A percentile compares a stretch with the other conserved stretches of the same genome.
Evolutionary conservation across 345 rosid species (phyloP).

Genomic region (Mangifera indica): DNA sequence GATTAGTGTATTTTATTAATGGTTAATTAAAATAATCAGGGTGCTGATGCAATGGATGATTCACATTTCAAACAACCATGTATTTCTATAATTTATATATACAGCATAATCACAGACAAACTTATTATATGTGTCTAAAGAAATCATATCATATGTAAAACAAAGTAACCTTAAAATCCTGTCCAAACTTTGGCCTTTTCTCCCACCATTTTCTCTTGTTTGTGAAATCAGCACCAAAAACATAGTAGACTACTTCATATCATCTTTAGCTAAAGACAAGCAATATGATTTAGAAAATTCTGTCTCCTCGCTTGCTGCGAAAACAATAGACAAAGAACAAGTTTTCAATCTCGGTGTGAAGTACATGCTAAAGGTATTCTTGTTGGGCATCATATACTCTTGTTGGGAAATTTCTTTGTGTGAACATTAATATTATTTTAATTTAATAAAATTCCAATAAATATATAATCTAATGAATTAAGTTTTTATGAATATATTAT

Average conservation of each 20-base stretch:
- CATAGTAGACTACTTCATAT: neutral
- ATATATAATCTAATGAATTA: too few relatives aligned
- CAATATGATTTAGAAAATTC: constrained; percentile 7
- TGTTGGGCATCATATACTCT: too few relatives aligned
- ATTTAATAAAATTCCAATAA: too few relatives aligned
- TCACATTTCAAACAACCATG: constrained; percentile 25
- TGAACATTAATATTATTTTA: too few relatives aligned
- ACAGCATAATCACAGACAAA: neutral
- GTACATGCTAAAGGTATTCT: constrained; percentile 31
- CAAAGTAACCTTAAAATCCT: constrained; percentile 31
- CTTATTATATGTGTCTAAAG: constrained; percentile 6
- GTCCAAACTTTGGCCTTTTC: constrained; percentile 27
- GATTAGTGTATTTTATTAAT: constrained; percentile 18
- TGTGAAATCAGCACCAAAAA: neutral
- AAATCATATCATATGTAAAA: constrained; percentile 1
- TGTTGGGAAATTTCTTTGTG: too few relatives aligned
- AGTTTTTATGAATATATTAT: too few relatives aligned
- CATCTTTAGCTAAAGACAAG: constrained; percentile 13
- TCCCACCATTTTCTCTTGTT: constrained; percentile 9
- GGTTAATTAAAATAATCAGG: constrained; percentile 24
- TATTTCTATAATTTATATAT: neutral
- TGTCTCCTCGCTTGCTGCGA: constrained; percentile 17
- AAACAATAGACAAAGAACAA: constrained; percentile 11
- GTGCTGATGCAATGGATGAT: constrained; percentile 20
- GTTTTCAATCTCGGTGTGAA: constrained; percentile 29